These are phyloP conservation scores for Populus deltoides DNA, from an alignment of 345 rosid species.

Conservation along the genomic window DNA sequence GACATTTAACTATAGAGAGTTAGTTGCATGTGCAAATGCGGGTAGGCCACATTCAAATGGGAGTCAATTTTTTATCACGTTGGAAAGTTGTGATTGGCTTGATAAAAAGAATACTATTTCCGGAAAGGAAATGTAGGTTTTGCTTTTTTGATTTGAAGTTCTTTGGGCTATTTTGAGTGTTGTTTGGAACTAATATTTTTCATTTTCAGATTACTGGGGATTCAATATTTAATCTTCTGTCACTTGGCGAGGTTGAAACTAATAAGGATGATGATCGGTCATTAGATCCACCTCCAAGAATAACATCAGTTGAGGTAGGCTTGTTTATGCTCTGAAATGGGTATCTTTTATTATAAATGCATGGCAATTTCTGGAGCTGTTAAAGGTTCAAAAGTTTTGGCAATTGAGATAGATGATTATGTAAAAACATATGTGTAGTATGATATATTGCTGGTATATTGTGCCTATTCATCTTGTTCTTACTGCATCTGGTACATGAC, in stretches of 20 bases:
- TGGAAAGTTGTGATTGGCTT: conserved; percentile 95
- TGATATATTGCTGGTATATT: neutral
- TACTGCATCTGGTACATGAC: neutral
- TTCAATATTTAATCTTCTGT: conserved; percentile 73
- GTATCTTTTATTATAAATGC: neutral
- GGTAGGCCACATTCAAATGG: conserved; percentile 82
- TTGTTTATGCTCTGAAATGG: conserved; percentile 2
- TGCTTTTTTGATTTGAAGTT: neutral
- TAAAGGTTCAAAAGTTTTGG: neutral
- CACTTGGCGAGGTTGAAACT: conserved; percentile 78
- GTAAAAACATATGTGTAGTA: neutral
- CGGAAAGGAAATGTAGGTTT: conserved; percentile 62
- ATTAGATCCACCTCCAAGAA: conserved; percentile 69
- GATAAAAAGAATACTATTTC: conserved; percentile 77
- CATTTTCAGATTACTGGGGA: conserved; percentile 72
- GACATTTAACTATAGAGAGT: conserved; percentile 84
- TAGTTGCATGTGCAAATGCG: conserved; percentile 91
- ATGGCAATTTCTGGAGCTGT: neutral
- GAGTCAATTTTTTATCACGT: conserved; percentile 85
- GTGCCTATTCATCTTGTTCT: neutral
- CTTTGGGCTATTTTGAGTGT: neutral
- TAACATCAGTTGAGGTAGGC: conserved; percentile 74
- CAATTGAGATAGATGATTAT: neutral
- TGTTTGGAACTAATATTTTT: conserved; percentile 16
- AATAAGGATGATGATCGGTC: conserved; percentile 74